A percentile compares a stretch with the other conserved stretches of the same genome.
These are phyloP conservation scores for Diaporthe destruens DNA, from an alignment of 2,329 filamentous ascomycete species.

Conservation along the genomic window DNA sequence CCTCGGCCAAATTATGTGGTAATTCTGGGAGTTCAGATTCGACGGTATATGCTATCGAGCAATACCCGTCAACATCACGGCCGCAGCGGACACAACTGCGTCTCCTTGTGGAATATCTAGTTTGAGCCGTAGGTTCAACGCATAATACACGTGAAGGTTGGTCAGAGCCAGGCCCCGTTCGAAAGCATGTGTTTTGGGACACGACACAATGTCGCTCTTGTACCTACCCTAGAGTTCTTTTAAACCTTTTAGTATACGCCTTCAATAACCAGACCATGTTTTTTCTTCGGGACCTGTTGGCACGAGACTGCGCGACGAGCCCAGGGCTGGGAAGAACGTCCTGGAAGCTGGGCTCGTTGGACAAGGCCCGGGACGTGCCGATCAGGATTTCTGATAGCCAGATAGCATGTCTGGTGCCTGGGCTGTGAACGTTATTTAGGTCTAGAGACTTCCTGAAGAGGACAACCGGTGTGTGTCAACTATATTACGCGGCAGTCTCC, in stretches of 20 bases:
- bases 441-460: neutral
- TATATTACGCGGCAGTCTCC: neutral
- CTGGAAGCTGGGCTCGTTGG: neutral
- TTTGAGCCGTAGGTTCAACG: too few relatives aligned
- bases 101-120: too few relatives aligned
- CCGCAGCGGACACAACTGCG: too few relatives aligned
- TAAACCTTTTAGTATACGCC: neutral
- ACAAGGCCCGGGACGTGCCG: neutral
- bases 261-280: neutral
- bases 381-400: too few relatives aligned
- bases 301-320: neutral
- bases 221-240: neutral
- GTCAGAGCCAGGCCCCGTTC: too few relatives aligned
- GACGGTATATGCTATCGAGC: too few relatives aligned
- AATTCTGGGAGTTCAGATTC: too few relatives aligned
- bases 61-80: too few relatives aligned
- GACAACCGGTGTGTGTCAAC: neutral
- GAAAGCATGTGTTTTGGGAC: too few relatives aligned
- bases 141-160: too few relatives aligned
- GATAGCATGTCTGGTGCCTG: constrained; percentile 1
- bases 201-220: neutral
- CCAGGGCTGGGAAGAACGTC: neutral
- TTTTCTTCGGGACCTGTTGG: neutral
- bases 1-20: too few relatives aligned
- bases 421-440: neutral